These are phyloP conservation scores for Neurospora sp. DNA, from an alignment of 495 filamentous ascomycete genomes.

Conservation along the genomic window DNA sequence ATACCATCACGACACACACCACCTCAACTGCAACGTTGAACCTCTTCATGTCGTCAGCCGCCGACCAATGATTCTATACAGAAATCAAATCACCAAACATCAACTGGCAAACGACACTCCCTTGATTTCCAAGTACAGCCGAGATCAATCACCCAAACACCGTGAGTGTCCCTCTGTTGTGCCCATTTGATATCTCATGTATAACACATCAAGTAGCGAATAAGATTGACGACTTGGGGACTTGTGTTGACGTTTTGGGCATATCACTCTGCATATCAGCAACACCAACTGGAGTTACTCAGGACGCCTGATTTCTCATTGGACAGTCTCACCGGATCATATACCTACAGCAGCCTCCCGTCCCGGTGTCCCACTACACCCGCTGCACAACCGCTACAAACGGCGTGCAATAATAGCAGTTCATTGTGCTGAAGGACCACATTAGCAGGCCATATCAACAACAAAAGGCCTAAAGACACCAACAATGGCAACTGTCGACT, in stretches of 20 bases:
- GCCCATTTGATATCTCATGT: background rate
- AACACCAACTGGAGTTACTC: background rate
- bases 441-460: background rate
- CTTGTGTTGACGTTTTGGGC: background rate
- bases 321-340: background rate
- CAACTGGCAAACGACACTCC: constrained; percentile 4
- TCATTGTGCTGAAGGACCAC: background rate
- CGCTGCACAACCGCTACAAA: background rate
- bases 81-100: constrained; percentile 12
- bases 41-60: background rate
- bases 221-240: background rate
- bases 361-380: background rate
- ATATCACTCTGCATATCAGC: background rate
- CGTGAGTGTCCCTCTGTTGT: background rate
- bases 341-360: background rate
- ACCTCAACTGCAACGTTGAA: background rate
- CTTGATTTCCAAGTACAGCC: background rate
- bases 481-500: background rate
- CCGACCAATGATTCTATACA: constrained; percentile 9
- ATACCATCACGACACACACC: background rate
- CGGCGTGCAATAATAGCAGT: background rate
- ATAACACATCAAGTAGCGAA: background rate
- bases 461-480: background rate
- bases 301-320: background rate
- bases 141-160: background rate